A percentile compares a stretch with the other conserved stretches of the same genome.
Evolutionary conservation across 2,329 filamentous ascomycete species (phyloP).

Genomic region (Alternaria longipes): DNA sequence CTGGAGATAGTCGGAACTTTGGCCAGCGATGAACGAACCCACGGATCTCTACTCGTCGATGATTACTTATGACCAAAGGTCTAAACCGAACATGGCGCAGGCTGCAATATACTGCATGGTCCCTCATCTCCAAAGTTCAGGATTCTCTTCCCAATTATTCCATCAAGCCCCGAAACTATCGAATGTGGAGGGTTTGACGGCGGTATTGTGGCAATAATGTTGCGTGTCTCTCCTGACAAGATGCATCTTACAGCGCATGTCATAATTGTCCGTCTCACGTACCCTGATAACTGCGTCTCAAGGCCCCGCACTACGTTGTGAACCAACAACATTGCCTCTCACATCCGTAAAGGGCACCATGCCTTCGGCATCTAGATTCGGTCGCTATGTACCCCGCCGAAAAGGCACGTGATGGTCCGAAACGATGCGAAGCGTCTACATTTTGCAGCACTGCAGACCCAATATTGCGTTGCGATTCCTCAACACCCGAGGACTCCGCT

Average conservation of each 20-base stretch:
- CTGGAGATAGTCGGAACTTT: background rate
- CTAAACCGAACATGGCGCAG: background rate
- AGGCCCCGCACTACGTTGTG: background rate
- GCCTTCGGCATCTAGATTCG: background rate
- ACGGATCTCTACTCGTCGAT: background rate
- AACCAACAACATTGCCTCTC: background rate
- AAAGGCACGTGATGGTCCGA: background rate
- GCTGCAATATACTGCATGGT: background rate
- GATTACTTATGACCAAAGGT: background rate
- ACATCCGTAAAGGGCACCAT: background rate
- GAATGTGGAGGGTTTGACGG: background rate
- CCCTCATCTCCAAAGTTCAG: background rate
- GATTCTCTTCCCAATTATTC: background rate
- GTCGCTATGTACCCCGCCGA: background rate
- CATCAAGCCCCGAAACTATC: background rate
- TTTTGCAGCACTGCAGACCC: background rate
- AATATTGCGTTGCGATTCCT: background rate
- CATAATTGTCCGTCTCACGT: background rate
- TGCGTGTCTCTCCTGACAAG: background rate
- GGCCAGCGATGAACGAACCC: background rate
- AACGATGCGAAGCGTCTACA: background rate
- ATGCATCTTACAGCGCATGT: background rate
- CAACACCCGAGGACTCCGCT: background rate
- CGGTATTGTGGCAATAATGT: background rate
- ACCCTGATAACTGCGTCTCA: background rate